These are phyloP conservation scores for Paulownia fortunei DNA, from an alignment of 257 asterid species.

Conservation along the genomic window DNA sequence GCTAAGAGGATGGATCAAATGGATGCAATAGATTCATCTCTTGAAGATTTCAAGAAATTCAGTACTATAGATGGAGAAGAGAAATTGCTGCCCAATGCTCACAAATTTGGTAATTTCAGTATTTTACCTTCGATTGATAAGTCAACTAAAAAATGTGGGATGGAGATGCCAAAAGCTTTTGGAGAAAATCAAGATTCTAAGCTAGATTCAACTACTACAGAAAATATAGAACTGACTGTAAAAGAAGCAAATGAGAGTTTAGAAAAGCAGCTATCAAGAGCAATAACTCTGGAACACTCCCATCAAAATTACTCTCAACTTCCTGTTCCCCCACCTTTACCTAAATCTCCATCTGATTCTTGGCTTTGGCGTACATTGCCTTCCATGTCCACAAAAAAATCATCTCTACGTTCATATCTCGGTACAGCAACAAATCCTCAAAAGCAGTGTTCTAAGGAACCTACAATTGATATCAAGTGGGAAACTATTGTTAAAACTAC, in stretches of 20 bases:
- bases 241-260: slow-evolving; percentile 34
- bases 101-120: slow-evolving; percentile 30
- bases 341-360: slow-evolving; percentile 91
- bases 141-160: slow-evolving; percentile 17
- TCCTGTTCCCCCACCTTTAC: slow-evolving; percentile 78
- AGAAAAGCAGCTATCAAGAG: slow-evolving; percentile 28
- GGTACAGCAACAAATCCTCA: slow-evolving; percentile 28
- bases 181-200: slow-evolving; percentile 37
- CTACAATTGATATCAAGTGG: slow-evolving; percentile 56
- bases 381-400: slow-evolving; percentile 54
- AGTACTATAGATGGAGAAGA: slow-evolving; percentile 29
- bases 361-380: slow-evolving; percentile 96
- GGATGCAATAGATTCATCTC: slow-evolving; percentile 34
- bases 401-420: slow-evolving; percentile 36
- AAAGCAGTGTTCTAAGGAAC: slow-evolving; percentile 41
- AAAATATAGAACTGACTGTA: slow-evolving; percentile 20
- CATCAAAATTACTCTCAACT: slow-evolving; percentile 25
- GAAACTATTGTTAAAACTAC: slow-evolving; percentile 67
- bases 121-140: slow-evolving; percentile 21
- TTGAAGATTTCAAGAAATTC: slow-evolving; percentile 38
- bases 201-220: background rate
- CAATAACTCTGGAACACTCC: slow-evolving; percentile 25
- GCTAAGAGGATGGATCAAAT: slow-evolving; percentile 36
- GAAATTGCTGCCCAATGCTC: slow-evolving; percentile 27
- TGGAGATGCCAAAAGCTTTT: slow-evolving; percentile 24